Evolutionary conservation across 1,139 yeast species (phyloP), one percentile per base, ranked within the genome.

Genomic region (Suhomyces chickasaworum): DNA sequence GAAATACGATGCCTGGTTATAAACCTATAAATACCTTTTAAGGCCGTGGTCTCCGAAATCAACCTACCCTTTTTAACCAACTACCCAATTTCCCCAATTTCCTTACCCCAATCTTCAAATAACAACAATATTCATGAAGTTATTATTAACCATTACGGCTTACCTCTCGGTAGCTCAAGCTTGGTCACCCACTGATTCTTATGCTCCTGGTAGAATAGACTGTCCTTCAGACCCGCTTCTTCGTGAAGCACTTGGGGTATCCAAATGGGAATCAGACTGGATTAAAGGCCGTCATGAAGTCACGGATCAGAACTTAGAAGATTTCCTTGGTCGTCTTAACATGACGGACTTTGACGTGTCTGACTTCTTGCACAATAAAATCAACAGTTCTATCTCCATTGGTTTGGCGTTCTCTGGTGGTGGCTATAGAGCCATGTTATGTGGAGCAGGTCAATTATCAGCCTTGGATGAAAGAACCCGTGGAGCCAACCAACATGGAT

Each of bases 401-500:
- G 66, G 64, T 3, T 39, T 63, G 9, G 62, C 66, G 4, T 60
- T 63, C 37, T 58, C 63, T 4, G 66, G 66, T 4, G 66, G 66
- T 16, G 66, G 66, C 4, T 63, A 63, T 50, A 53, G 66, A 30
- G 65, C 66, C 34, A 63, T 63, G 66, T 52, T 61, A 40, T 39
- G 51, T 7, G 66, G 66, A 1, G 66, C 66, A 3, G 66, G 66
- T 5, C 60, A 61, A 42, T 51, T 63, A 39, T 39, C 64, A n/a
- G 65, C 66, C 1, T 52, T 61, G 42, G 66, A 63, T 41, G 56
- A 56, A 45, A 48, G 65, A 33, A 59, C 63, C n/a, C 22, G 30
- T 7, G 81, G 80, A 40, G 75, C 85, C 12, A 68, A 69, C 25
- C 78, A 79, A 4, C 65, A 74, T 43, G 95, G 95, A 0, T 65